A percentile compares a stretch with the other conserved stretches of the same genome.
These are phyloP conservation scores for Heterobasidion occidentale DNA, from an alignment of 1,284 basidiomycete species.

Conservation along the genomic window DNA sequence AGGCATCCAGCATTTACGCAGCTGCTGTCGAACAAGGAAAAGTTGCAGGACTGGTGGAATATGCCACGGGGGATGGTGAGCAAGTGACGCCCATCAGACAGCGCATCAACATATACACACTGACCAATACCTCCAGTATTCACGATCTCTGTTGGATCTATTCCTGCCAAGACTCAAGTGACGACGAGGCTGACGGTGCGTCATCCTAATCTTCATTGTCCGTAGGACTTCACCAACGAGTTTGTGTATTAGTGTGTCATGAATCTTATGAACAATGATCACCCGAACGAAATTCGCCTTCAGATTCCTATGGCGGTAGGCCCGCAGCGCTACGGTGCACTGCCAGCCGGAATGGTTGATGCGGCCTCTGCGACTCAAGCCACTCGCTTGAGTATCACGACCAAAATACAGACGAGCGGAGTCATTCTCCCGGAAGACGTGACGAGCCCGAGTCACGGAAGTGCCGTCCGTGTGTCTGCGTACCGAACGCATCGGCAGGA, in stretches of 20 bases:
- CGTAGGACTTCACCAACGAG: too few species aligned
- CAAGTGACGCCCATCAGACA: conserved; percentile 1
- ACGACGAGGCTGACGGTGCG: conserved; percentile 35
- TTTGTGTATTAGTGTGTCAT: conserved; percentile 26
- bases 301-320: conserved; percentile 43
- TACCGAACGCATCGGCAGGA: conserved; percentile 26
- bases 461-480: conserved; percentile 18
- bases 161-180: conserved; percentile 33
- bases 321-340: conserved; percentile 37
- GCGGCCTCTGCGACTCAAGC: conserved; percentile 20
- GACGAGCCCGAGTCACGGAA: conserved; percentile 31
- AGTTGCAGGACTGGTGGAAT: conserved; percentile 37
- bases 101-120: not conserved
- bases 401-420: conserved; percentile 39
- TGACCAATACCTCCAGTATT: conserved; percentile 32
- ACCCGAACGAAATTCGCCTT: conserved; percentile 38
- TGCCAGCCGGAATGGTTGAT: conserved; percentile 26
- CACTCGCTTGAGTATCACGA: conserved; percentile 31
- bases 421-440: conserved; percentile 23
- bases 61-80: conserved; percentile 45
- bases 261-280: conserved; percentile 37
- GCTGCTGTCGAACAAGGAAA: conserved; percentile 32
- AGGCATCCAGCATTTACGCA: conserved; percentile 35
- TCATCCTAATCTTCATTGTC: not conserved
- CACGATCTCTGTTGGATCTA: conserved; percentile 46